These are phyloP conservation scores for Gynandropsis gynandra DNA, from an alignment of 345 rosid species.

Conservation along the genomic window DNA sequence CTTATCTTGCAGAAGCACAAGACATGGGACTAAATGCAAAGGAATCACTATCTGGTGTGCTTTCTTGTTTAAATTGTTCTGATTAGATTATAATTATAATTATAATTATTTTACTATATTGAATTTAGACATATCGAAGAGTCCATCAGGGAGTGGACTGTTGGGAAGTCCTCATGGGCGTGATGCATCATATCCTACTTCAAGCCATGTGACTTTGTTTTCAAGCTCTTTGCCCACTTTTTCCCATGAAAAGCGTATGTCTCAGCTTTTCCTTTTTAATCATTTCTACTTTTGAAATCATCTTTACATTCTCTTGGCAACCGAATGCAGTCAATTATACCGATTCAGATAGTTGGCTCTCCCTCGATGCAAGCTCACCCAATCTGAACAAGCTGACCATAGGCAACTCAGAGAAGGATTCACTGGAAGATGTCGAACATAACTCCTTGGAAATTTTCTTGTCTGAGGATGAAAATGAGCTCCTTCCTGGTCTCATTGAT, in stretches of 20 bases:
- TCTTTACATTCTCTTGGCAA: slow-evolving; percentile 11
- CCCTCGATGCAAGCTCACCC: slow-evolving; percentile 48
- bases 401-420: slow-evolving; percentile 46
- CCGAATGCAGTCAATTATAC: slow-evolving; percentile 52
- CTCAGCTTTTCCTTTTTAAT: neutral
- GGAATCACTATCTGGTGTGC: slow-evolving; percentile 25
- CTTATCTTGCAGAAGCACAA: slow-evolving; percentile 26
- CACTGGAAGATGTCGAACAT: slow-evolving; percentile 43
- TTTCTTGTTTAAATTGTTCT: too few relatives aligned
- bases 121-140: slow-evolving; percentile 19
- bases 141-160: slow-evolving; percentile 25
- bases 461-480: slow-evolving; percentile 80
- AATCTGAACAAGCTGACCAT: slow-evolving; percentile 31
- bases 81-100: neutral
- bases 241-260: slow-evolving; percentile 61
- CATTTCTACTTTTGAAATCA: too few relatives aligned
- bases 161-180: slow-evolving; percentile 46
- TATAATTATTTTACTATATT: slow-evolving; percentile 5
- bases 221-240: slow-evolving; percentile 84
- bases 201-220: slow-evolving; percentile 66
- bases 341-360: slow-evolving; percentile 39
- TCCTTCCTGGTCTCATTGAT: slow-evolving; percentile 76
- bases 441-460: slow-evolving; percentile 49
- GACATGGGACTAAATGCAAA: slow-evolving; percentile 44
- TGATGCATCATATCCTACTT: slow-evolving; percentile 27